Conservation (phyloP, 2,329 filamentous ascomycete genomes). For the Pestalotiopsis sp. region DNA sequence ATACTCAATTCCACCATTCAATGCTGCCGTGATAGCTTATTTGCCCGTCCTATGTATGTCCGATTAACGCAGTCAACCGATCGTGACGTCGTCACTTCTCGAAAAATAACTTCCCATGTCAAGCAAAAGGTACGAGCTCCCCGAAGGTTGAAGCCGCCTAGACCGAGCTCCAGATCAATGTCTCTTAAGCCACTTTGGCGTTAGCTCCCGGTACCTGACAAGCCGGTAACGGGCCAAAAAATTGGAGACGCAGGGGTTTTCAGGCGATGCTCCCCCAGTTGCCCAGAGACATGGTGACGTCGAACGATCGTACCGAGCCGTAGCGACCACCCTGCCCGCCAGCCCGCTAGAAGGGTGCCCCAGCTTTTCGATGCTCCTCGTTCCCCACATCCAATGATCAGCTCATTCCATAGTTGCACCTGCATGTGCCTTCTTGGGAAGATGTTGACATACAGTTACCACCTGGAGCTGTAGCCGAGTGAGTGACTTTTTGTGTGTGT, state of each 20-base stretch:
- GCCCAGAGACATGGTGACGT: not conserved
- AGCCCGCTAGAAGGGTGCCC: not conserved
- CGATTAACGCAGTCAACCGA: too few species aligned
- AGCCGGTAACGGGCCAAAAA: not conserved
- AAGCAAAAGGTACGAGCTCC: too few species aligned
- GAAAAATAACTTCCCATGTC: too few species aligned
- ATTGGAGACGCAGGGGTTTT: not conserved
- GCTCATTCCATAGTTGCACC: not conserved
- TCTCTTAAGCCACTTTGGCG: not conserved
- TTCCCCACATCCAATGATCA: not conserved
- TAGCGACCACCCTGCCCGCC: not conserved
- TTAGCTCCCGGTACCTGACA: slow-evolving; percentile 7
- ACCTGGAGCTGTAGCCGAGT: not conserved
- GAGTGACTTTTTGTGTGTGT: not conserved
- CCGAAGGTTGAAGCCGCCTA: too few species aligned
- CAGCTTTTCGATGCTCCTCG: not conserved
- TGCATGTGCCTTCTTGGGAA: not conserved
- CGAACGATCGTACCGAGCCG: not conserved
- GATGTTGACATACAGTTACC: not conserved
- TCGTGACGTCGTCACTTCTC: too few species aligned
- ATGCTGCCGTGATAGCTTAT: too few species aligned
- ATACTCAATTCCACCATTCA: too few species aligned
- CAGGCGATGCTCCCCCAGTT: not conserved
- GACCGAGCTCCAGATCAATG: not conserved
- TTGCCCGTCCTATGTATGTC: too few species aligned